Base-by-base conservation (phyloP, 768 basidiomycete genomes). In the Nidula microcarpa region DNA sequence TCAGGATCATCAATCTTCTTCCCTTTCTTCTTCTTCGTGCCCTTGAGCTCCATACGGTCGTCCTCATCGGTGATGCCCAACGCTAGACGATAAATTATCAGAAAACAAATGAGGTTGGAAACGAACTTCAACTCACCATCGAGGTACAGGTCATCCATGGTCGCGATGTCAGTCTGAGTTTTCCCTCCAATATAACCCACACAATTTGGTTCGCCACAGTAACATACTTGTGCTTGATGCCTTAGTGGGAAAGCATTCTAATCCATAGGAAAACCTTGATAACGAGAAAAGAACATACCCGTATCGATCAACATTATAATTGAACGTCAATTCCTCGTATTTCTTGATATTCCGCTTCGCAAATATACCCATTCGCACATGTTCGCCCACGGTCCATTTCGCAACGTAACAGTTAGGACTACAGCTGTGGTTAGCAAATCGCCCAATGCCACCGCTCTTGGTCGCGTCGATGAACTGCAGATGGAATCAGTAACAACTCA, bases 271-370 rank as follows among this genome's bases (percentile, higher is more conserved):
- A 45, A 11, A 11, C 18, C 23, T 23, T 41, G 17, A 13, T n/a
- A 23, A 44, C 16, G 11, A 8, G 30, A 49, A 3, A 11, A 11
- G 33, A 33, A 75, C 87, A 47, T 55, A 95, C 96, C 96, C 97
- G 62, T 99, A 99, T 53, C 97, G 92, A 69, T 98, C 97, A 39
- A 98, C 97, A 66, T 99, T 99, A 68, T 99, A 99, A 70, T 99
- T 98, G 76, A 98, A 98, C 0, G 97, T 98, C 60, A 98, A 69
- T 69, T 98, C 95, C 63, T 97, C 94, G 56, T 91, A 68, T 64
- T 81, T 82, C 65, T 78, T 68, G 58, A 98, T 87, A 50, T 76
- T 57, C 43, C 92, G 80, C 62, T 87, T 93, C n/a, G 96, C 86
- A 62, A 98, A 99, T 60, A 98, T 98, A 44, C 95, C 97, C 96